Conservation (phyloP, 495 filamentous ascomycete genomes). For the Hyaloscypha finlandica region DNA sequence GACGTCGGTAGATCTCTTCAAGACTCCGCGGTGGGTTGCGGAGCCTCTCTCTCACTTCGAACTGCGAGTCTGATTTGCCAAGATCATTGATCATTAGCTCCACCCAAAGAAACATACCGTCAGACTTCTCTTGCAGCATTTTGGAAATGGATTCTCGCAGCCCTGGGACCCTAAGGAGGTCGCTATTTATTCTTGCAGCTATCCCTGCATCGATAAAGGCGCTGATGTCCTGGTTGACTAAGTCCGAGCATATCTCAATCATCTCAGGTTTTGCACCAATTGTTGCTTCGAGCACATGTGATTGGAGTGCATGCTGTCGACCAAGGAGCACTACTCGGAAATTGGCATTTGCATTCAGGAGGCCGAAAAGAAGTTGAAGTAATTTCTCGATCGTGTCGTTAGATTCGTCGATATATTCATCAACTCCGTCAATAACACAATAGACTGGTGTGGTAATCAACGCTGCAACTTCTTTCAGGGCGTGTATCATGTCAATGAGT, state of each 20-base stretch:
- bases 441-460: not conserved
- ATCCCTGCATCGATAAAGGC: not conserved
- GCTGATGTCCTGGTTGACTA: not conserved
- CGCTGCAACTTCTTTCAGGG: constrained; percentile 2
- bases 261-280: not conserved
- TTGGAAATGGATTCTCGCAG: constrained; percentile 8
- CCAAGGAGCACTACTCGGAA: constrained; percentile 7
- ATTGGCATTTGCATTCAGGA: constrained; percentile 3
- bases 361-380: not conserved
- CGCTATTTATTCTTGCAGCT: constrained; percentile 2
- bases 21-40: not conserved
- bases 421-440: constrained; percentile 8
- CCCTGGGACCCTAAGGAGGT: constrained; percentile 3
- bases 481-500: not conserved
- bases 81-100: constrained; percentile 19
- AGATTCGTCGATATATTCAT: constrained; percentile 10
- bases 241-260: not conserved
- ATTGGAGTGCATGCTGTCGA: constrained; percentile 7
- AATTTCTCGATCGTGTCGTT: not conserved
- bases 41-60: not conserved
- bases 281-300: constrained; percentile 3
- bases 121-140: constrained; percentile 15
- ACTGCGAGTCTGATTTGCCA: constrained; percentile 9
- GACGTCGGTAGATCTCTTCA: not conserved
- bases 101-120: constrained; percentile 25